phyloP scores from a whole-genome alignment of 1,284 basidiomycete species.

The Polyporus tsugae region DNA sequence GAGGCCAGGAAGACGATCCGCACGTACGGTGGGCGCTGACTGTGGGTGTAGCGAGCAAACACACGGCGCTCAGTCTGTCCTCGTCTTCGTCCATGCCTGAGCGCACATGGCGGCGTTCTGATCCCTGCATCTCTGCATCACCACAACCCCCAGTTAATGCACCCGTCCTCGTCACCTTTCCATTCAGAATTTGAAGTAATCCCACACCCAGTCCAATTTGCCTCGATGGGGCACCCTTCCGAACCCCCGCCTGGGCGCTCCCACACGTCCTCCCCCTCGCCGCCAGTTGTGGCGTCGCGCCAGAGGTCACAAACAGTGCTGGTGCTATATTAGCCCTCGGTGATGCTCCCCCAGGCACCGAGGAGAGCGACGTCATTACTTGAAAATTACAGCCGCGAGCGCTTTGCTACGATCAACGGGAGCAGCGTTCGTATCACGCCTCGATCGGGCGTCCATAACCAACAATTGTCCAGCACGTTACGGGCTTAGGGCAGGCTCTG shows the following conservation, averaged over 20 bases:
- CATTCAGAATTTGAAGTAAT: neutral
- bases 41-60: neutral
- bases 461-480: neutral
- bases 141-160: slow-evolving; percentile 10
- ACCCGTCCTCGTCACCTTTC: neutral
- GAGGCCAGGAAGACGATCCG: slow-evolving; percentile 1
- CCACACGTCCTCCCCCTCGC: neutral
- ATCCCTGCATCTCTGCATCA: slow-evolving; percentile 20
- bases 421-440: neutral
- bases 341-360: slow-evolving; percentile 1
- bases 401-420: neutral
- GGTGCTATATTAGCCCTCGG: neutral
- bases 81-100: neutral
- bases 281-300: no score
- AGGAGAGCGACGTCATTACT: neutral
- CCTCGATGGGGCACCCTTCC: neutral
- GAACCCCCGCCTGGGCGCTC: neutral
- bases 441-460: slow-evolving; percentile 2
- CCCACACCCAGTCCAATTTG: neutral
- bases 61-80: neutral
- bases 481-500: neutral
- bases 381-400: neutral
- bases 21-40: neutral
- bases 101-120: slow-evolving; percentile 6
- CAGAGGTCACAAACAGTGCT: neutral